Conservation (phyloP, 805 yeast genomes). For the Lachancea dasiensis region DNA sequence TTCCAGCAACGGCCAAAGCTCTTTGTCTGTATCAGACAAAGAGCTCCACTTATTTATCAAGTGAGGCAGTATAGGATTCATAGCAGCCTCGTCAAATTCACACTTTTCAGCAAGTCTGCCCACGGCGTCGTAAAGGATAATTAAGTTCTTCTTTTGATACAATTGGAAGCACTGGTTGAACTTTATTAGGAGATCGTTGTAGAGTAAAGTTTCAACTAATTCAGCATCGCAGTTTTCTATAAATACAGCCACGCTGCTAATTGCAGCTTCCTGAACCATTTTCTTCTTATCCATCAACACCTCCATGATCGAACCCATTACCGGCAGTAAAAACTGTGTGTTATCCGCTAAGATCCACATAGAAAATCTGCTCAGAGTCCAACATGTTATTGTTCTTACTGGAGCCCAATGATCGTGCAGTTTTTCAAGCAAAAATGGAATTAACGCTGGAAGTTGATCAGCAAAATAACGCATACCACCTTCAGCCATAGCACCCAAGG, state of each 20-base stretch:
- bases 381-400: constrained; percentile 88
- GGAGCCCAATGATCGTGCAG: constrained; percentile 71
- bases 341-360: constrained; percentile 74
- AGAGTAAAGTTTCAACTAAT: constrained; percentile 50
- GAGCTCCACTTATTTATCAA: constrained; percentile 74
- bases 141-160: constrained; percentile 78
- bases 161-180: constrained; percentile 66
- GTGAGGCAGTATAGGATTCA: constrained; percentile 70
- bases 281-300: constrained; percentile 80
- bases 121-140: constrained; percentile 81
- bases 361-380: constrained; percentile 88
- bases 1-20: constrained; percentile 86
- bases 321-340: constrained; percentile 65
- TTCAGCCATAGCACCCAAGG: constrained; percentile 91
- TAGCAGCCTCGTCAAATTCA: constrained; percentile 48
- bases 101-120: constrained; percentile 81
- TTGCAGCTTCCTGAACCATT: constrained; percentile 93
- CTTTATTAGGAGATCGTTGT: constrained; percentile 61
- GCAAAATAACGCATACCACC: constrained; percentile 72
- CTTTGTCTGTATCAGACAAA: constrained; percentile 71
- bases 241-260: constrained; percentile 77
- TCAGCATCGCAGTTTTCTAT: constrained; percentile 68
- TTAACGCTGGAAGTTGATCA: constrained; percentile 68
- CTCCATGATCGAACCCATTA: constrained; percentile 65
- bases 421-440: constrained; percentile 80